phyloP scores from a whole-genome alignment of 768 basidiomycete genomes.

The Roridomyces roridus region DNA sequence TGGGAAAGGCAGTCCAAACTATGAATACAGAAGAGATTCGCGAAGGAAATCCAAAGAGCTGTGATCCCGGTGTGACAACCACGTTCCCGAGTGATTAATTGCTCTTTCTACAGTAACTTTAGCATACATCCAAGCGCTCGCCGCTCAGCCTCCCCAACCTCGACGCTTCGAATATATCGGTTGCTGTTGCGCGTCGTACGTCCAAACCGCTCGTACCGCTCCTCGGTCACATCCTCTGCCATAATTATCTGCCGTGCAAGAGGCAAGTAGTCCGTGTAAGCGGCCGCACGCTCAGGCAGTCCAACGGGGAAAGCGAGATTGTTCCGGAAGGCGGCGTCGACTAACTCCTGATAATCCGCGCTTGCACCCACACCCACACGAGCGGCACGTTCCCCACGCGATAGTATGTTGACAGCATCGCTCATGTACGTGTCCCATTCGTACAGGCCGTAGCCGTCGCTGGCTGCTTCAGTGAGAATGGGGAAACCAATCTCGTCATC shows the following conservation, averaged over 20 bases:
- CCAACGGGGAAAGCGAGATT: conserved; percentile 50
- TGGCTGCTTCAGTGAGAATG: conserved; percentile 38
- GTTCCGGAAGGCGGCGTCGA: conserved; percentile 51
- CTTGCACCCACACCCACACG: conserved; percentile 46
- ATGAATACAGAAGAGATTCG: background rate
- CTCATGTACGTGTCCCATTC: conserved; percentile 57
- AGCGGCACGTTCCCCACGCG: conserved; percentile 49
- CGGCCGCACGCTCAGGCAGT: conserved; percentile 47
- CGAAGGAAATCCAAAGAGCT: no score
- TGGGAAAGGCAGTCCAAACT: background rate
- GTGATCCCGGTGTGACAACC: background rate
- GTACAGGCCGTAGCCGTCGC: conserved; percentile 40
- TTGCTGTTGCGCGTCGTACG: conserved; percentile 66
- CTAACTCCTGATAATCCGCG: conserved; percentile 49
- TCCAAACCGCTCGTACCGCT: conserved; percentile 31
- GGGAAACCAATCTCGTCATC: conserved; percentile 67
- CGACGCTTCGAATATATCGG: conserved; percentile 51
- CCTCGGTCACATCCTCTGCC: conserved; percentile 65
- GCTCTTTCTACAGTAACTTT: conserved; percentile 29
- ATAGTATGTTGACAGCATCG: conserved; percentile 49
- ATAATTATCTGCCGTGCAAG: conserved; percentile 68
- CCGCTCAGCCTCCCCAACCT: conserved; percentile 44
- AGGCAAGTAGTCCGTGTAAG: conserved; percentile 76
- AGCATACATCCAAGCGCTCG: conserved; percentile 29
- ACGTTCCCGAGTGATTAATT: conserved; percentile 9